Evolutionary conservation across 805 yeast species (phyloP), one percentile per base, ranked within the genome.

Genomic region (Zygosaccharomyces gambellarensis): DNA sequence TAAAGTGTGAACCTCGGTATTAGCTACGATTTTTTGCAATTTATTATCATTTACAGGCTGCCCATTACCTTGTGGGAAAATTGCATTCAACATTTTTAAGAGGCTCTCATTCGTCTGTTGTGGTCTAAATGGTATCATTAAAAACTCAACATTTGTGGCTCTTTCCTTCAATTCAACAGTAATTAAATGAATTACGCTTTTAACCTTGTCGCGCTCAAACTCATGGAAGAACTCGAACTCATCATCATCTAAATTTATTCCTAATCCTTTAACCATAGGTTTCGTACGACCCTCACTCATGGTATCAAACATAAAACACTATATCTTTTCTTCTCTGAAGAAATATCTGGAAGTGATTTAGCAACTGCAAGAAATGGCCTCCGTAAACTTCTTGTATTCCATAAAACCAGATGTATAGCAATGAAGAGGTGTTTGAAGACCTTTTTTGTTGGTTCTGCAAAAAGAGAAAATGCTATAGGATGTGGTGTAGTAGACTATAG

Each of bases 121-220:
- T 1, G 90, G 85, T 47, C 96, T 69, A 68, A 84, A 87, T 0
- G 96, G 94, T 32, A 90, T 73, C 56, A 89, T 73, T 1, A 90
- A 65, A 47, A 82, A 82, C 5, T 95, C 95, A 0, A 87, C 78
- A 58, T 82, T 80, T 1, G 86, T 71, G 25, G 90, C 94, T 49
- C 82, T 75, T 8, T 71, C 71, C 62, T 89, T 89, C 53, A 90
- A 67, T 52, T 85, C 90, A 4, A 79, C 78, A 0, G 96, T 87
- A 39, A 88, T 79, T 23, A 75, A 60, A 64, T 86, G 94, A 34
- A 89, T 76, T 25, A 85, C 72, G 27, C 79, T 80, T 61, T 83
- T 83, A 19, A 88, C 77, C 44, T 81, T 80, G 55, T 82, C 81
- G 47, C 92, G 71, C 21, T 82, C 75, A 56, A 85, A 81, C 55